Base-by-base conservation (phyloP, 2,329 filamentous ascomycete species). In the Xylariaceae sp. region DNA sequence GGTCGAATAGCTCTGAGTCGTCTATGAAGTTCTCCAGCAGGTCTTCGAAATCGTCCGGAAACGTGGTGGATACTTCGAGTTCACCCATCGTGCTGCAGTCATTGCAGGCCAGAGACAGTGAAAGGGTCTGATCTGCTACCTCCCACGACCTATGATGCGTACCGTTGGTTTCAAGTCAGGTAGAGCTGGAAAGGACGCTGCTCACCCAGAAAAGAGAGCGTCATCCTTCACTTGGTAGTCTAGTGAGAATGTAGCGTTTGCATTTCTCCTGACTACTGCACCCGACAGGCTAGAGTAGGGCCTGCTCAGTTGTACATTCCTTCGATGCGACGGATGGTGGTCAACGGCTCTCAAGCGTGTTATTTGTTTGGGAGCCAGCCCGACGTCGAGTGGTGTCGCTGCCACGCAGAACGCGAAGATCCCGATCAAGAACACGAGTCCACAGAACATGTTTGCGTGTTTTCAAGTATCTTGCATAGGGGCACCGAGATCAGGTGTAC, bases 1-100 rank as follows among this genome's bases (percentile, higher is more conserved):
- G 43, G 32, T 56, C 47, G 37, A 59, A 49, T 12, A 51, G 53
- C 33, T 58, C 51, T 3, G 29, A 19, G 19, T 54, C 49, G 9
- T 35, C 41, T 16, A 47, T 13, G 15, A 59, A 37, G n/a, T 57
- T n/a, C n/a, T n/a, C n/a, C 54, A 29, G 26, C 26, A 29, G 26
- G 9, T 9, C 12, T 24, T 39, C 50, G 16, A 59, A 37, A 30
- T 56, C 46, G 4, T 32, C 30, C 8, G 56, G 55, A 28, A 59
- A 45, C 28, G 46, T 53, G 15, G 53, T 51, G 3, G 51, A 51
- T 9, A 49, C 55, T 4, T 36, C 43, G 18, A 58, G 39, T 17
- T 42, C 34, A 19, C 56, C 56, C 15, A 30, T 53, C 12, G 51
- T 58, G 13, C 31, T 39, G 40, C 56, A 59, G 13, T 58, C 51